Percentiles rank a stretch among this genome's conserved stretches.
Conservation (phyloP, 257 asterid genomes). For the Jacaranda mimosifolia region DNA sequence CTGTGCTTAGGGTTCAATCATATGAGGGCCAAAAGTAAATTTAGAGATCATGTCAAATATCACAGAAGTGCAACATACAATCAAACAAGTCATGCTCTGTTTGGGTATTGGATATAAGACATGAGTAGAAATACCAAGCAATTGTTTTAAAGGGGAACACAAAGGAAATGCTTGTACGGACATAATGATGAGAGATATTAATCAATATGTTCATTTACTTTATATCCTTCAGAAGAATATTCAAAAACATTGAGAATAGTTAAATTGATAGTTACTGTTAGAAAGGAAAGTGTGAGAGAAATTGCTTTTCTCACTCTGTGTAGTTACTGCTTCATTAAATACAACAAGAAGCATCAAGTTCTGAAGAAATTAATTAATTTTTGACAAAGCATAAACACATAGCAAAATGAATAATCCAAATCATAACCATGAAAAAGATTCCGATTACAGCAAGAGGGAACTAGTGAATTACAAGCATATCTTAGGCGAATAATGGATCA, state of each 20-base stretch:
- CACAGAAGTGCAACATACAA: conserved; percentile 25
- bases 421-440: conserved; percentile 1
- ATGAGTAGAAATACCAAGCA: neutral
- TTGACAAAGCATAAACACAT: conserved; percentile 18
- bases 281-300: conserved; percentile 4
- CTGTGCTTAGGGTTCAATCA: conserved; percentile 61
- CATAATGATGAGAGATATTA: neutral
- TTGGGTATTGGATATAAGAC: conserved; percentile 11
- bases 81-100: conserved; percentile 20
- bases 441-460: neutral
- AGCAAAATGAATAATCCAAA: conserved; percentile 7
- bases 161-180: neutral
- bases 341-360: conserved; percentile 13
- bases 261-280: conserved; percentile 7
- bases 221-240: neutral
- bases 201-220: neutral
- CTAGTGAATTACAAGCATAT: conserved; percentile 8
- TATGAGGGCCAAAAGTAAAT: conserved; percentile 36
- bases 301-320: neutral
- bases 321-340: conserved; percentile 1
- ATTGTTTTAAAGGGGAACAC: neutral
- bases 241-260: neutral
- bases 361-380: neutral
- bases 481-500: too few relatives aligned
- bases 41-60: conserved; percentile 11